Evolutionary conservation across 2,329 filamentous ascomycete species (phyloP).

Genomic region (Anisogramma anomala): DNA sequence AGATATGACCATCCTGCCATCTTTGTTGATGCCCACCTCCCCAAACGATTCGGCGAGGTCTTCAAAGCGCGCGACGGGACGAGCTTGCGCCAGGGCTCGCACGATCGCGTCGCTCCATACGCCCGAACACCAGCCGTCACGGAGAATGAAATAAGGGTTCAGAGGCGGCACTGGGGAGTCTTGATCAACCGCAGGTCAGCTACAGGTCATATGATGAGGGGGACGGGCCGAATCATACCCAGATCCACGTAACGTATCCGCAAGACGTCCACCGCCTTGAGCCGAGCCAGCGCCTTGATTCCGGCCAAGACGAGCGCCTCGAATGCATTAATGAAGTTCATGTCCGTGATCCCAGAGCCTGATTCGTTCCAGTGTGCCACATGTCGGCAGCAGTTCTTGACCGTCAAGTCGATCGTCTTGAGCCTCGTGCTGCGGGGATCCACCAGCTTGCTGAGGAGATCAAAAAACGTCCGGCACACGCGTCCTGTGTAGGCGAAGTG

Average conservation of each 20-base stretch:
- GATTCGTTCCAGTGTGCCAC: slow-evolving; percentile 46
- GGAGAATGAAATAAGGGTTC: slow-evolving; percentile 61
- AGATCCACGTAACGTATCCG: slow-evolving; percentile 66
- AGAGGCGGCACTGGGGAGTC: slow-evolving; percentile 59
- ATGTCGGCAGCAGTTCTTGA: slow-evolving; percentile 62
- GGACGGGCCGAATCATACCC: slow-evolving; percentile 28
- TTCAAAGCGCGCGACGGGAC: slow-evolving; percentile 47
- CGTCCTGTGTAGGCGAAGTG: slow-evolving; percentile 62
- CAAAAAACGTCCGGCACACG: slow-evolving; percentile 59
- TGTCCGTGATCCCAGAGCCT: slow-evolving; percentile 59
- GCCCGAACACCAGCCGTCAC: slow-evolving; percentile 50
- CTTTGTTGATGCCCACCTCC: slow-evolving; percentile 46
- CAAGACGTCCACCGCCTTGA: slow-evolving; percentile 50
- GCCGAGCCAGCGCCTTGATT: slow-evolving; percentile 46
- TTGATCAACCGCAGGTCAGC: slow-evolving; percentile 20
- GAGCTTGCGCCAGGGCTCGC: slow-evolving; percentile 43
- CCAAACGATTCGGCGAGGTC: slow-evolving; percentile 55
- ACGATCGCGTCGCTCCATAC: slow-evolving; percentile 63
- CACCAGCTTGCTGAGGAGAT: slow-evolving; percentile 38
- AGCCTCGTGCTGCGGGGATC: slow-evolving; percentile 40
- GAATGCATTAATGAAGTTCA: slow-evolving; percentile 60
- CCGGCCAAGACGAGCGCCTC: slow-evolving; percentile 55
- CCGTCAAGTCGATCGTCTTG: slow-evolving; percentile 57
- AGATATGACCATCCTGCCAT: slow-evolving; percentile 44
- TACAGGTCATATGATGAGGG: neutral